A percentile compares a stretch with the other conserved stretches of the same genome.
Evolutionary conservation across 768 basidiomycete genomes (phyloP).

Genomic region (Lentinus tigrinus): DNA sequence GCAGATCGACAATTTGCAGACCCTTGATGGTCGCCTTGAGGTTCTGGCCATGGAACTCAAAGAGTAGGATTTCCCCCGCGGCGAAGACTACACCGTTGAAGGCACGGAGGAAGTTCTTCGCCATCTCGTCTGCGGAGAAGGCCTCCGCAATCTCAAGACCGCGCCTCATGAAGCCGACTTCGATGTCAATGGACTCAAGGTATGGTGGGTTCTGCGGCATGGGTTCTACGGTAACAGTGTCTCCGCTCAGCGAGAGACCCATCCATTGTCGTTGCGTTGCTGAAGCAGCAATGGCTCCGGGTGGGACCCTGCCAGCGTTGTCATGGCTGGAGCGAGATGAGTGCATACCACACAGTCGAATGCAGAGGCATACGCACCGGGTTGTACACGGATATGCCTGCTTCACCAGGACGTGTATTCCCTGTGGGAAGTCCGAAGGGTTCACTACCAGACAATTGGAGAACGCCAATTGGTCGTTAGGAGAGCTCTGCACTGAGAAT

Average conservation of each 20-base stretch:
- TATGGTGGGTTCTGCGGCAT: conserved; percentile 52
- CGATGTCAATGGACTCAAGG: conserved; percentile 77
- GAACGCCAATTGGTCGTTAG: conserved; percentile 54
- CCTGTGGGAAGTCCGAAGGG: conserved; percentile 69
- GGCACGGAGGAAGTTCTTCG: conserved; percentile 67
- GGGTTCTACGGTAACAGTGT: conserved; percentile 68
- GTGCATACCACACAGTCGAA: neutral
- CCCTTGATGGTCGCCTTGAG: conserved; percentile 69
- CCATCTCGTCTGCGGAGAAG: conserved; percentile 90
- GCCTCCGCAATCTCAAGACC: conserved; percentile 57
- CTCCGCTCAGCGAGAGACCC: conserved; percentile 75
- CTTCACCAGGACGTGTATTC: conserved; percentile 77
- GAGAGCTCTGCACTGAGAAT: conserved; percentile 24
- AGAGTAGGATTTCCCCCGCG: conserved; percentile 66
- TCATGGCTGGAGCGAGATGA: conserved; percentile 57
- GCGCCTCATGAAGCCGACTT: conserved; percentile 63
- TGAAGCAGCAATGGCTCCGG: conserved; percentile 75
- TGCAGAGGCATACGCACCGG: conserved; percentile 48
- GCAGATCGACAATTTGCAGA: conserved; percentile 57
- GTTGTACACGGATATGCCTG: conserved; percentile 69
- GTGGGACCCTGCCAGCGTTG: conserved; percentile 65
- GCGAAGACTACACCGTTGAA: conserved; percentile 74
- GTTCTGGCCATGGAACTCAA: conserved; percentile 87
- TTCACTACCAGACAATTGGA: conserved; percentile 81
- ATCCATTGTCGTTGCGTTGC: conserved; percentile 87